These are phyloP conservation scores for Termitomyces sp. DNA, from an alignment of 768 basidiomycete species.

Conservation along the genomic window DNA sequence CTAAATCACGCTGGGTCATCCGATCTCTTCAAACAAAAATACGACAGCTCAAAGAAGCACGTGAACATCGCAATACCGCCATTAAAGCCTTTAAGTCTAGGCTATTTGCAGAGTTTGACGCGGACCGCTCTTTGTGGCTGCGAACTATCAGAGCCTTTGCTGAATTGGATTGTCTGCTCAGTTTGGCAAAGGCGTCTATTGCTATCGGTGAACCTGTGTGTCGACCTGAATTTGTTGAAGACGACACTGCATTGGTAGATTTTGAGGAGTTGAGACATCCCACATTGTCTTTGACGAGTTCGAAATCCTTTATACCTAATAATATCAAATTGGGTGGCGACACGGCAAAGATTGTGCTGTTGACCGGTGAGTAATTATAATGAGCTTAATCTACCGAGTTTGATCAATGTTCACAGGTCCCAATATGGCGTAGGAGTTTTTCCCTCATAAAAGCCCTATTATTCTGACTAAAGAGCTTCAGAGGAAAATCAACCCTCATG, in stretches of 20 bases:
- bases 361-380: constrained; percentile 64
- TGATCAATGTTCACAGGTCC: constrained; percentile 45
- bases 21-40: constrained; percentile 67
- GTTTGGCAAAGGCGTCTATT: constrained; percentile 82
- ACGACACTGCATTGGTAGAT: constrained; percentile 73
- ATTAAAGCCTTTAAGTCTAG: constrained; percentile 82
- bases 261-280: constrained; percentile 92
- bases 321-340: constrained; percentile 81
- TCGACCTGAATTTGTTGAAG: constrained; percentile 82
- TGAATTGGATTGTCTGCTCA: constrained; percentile 95
- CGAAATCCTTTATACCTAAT: constrained; percentile 88
- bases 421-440: constrained; percentile 75
- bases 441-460: not conserved
- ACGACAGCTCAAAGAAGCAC: constrained; percentile 85
- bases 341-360: constrained; percentile 68
- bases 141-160: constrained; percentile 82
- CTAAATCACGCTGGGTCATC: constrained; percentile 71
- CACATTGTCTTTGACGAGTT: constrained; percentile 57
- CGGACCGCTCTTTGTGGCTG: constrained; percentile 76
- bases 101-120: constrained; percentile 77
- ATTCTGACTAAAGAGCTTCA: constrained; percentile 8
- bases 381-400: not conserved
- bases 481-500: constrained; percentile 83
- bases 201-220: constrained; percentile 94
- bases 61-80: constrained; percentile 76